phyloP scores from a whole-genome alignment of 2,329 filamentous ascomycete species.

The Colletotrichum sp. region DNA sequence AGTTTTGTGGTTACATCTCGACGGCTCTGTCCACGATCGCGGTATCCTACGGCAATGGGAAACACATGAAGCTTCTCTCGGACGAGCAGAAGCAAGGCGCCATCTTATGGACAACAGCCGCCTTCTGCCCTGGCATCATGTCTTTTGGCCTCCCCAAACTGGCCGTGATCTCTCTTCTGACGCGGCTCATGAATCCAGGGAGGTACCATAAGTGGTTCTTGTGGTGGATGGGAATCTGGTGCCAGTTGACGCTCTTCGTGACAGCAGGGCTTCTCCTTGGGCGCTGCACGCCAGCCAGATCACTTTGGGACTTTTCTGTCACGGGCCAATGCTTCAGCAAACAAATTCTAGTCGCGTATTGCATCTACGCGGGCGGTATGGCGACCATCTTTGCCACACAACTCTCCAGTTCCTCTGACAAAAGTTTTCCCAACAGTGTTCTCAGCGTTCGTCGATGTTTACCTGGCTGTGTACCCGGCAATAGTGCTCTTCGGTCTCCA shows the following conservation, averaged over 20 bases:
- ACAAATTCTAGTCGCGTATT: constrained; percentile 40
- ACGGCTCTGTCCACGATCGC: constrained; percentile 37
- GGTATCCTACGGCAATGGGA: constrained; percentile 42
- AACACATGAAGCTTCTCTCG: constrained; percentile 37
- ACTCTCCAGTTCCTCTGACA: background rate
- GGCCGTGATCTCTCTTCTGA: constrained; percentile 42
- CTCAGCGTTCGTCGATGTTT: constrained; percentile 43
- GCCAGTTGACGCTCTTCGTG: background rate
- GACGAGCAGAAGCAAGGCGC: constrained; percentile 30
- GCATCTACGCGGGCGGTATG: constrained; percentile 44
- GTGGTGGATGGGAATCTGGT: background rate
- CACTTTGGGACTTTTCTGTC: background rate
- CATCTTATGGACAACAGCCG: constrained; percentile 39
- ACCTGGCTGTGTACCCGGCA: constrained; percentile 46
- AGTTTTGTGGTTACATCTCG: constrained; percentile 23
- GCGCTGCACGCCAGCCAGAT: background rate
- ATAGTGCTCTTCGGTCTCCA: constrained; percentile 40
- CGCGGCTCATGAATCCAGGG: constrained; percentile 28
- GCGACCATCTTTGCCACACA: background rate
- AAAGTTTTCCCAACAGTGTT: constrained; percentile 24
- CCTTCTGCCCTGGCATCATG: constrained; percentile 41
- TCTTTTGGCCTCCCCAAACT: constrained; percentile 47
- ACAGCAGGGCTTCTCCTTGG: background rate
- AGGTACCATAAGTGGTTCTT: background rate
- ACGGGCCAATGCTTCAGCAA: background rate